These are phyloP conservation scores for Volvox africanus DNA, from an alignment of 139 green algal species.

Conservation along the genomic window DNA sequence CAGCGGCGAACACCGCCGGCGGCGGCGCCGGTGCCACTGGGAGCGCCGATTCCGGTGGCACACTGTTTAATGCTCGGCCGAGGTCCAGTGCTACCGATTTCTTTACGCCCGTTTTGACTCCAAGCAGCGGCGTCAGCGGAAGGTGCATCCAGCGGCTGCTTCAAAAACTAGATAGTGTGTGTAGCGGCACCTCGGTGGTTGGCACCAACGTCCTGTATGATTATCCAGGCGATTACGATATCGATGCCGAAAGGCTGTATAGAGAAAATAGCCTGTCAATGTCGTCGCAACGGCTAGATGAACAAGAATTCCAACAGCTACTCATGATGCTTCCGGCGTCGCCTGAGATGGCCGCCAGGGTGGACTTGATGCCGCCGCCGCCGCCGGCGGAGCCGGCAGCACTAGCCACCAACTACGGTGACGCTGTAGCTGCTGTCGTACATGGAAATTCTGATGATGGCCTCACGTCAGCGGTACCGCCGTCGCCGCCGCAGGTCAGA, in stretches of 20 bases:
- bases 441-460: too few relatives aligned
- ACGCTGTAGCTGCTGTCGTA: too few relatives aligned
- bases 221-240: neutral
- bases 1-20: neutral
- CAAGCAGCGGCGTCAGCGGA: neutral
- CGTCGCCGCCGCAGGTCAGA: neutral
- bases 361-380: neutral
- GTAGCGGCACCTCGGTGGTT: neutral
- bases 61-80: neutral
- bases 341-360: neutral
- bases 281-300: neutral
- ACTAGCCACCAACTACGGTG: too few relatives aligned
- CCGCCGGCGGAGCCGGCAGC: neutral
- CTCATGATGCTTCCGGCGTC: neutral
- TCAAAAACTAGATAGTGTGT: constrained; percentile 41
- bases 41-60: neutral
- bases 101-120: neutral
- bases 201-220: neutral
- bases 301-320: neutral
- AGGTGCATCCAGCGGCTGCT: constrained; percentile 38
- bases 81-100: neutral
- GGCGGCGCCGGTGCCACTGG: neutral
- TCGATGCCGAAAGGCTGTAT: neutral
- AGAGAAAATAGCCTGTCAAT: neutral
- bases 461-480: neutral